Base-by-base conservation (phyloP, 2,329 filamentous ascomycete species). In the Hymenoscyphus scutula region DNA sequence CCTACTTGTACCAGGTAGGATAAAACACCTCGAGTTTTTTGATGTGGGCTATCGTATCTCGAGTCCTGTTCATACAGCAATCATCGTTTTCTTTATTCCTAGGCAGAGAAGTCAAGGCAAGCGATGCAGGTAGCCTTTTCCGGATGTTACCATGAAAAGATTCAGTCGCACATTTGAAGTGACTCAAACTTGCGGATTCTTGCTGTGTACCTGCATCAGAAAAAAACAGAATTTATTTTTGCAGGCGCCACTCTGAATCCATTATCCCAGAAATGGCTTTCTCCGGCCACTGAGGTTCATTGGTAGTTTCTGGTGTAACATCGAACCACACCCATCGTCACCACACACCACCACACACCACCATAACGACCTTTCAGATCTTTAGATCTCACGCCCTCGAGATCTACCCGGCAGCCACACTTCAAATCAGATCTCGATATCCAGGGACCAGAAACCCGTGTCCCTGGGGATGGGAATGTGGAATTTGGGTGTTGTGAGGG, bases 391-490 rank as follows among this genome's bases (percentile, higher is more conserved):
- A n/a, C 27, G 4, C 29, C 19, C 23, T 32, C 29, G n/a, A 56
- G 13, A 29, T n/a, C 7, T 2, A 37, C 54, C 54, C 54, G 32
- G 32, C 54, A 38, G 30, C 17, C 30, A 34, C 23, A 7, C 19
- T 17, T n/a, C n/a, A n/a, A n/a, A n/a, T n/a, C n/a, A 30, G 54
- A 32, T 56, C 17, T 37, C 32, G 54, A 60, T 48, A 48, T 48
- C 41, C n/a, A 48, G 41, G 41, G n/a, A 10, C 25, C 38, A 25
- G 10, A 53, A 19, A 19, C 41, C 60, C 55, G 41, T 27, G 10
- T 5, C 48, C 54, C 15, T 58, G 60, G 60, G 17, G 29, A 62
- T 62, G 60, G 60, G 60, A 62, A 45, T 62, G 34, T 53, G 54
- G 37, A 7, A 58, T 11, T 41, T 57, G 19, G 59, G 29, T 25